Percentiles rank a stretch among this genome's conserved stretches.
Evolutionary conservation across 176 grass and related monocot species (phyloP).

Genomic region (Luzula sylvatica): DNA sequence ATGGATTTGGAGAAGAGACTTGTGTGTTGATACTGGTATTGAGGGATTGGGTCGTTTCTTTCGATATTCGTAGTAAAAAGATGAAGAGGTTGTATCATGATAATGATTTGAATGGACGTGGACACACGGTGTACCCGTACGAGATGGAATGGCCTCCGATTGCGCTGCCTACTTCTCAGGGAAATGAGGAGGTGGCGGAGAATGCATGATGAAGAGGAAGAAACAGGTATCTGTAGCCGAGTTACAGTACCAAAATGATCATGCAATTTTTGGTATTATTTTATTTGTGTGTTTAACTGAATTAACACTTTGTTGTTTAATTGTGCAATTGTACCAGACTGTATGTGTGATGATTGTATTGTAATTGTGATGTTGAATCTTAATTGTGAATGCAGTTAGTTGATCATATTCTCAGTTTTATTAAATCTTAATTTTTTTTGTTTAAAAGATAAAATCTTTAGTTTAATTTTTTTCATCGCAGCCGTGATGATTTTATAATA

Average conservation of each 20-base stretch:
- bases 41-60: slow-evolving; percentile 39
- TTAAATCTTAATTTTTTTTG: too few species aligned
- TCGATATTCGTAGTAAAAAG: slow-evolving; percentile 7
- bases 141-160: slow-evolving; percentile 55
- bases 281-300: neutral
- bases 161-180: neutral
- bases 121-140: slow-evolving; percentile 26
- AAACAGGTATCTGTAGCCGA: too few species aligned
- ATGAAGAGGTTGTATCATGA: slow-evolving; percentile 36
- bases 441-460: too few species aligned
- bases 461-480: too few species aligned
- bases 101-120: slow-evolving; percentile 11
- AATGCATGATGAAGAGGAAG: neutral
- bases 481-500: too few species aligned
- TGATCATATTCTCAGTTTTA: too few species aligned
- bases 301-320: neutral
- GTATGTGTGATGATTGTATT: neutral
- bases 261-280: neutral
- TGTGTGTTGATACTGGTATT: slow-evolving; percentile 32
- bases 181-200: slow-evolving; percentile 1
- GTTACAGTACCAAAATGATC: too few species aligned
- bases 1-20: slow-evolving; percentile 40
- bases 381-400: too few species aligned
- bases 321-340: neutral
- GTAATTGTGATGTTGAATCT: too few species aligned